Evolutionary conservation across 2,329 filamentous ascomycete species (phyloP), one percentile per base, ranked within the genome.

Genomic region (Colletotrichum magnum): DNA sequence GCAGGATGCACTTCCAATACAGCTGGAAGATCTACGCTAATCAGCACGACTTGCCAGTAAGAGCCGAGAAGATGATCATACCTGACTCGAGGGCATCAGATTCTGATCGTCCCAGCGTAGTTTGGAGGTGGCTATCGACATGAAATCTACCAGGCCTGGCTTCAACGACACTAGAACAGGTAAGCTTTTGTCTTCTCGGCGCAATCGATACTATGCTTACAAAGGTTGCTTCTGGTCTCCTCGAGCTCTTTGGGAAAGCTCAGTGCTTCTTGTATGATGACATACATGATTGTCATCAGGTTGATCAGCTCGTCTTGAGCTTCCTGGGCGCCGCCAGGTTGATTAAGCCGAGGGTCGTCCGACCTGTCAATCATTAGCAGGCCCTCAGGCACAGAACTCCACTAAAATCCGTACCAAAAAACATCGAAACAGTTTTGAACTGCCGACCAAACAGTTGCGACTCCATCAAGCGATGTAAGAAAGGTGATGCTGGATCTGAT

Each of bases 1-100:
- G 87, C 16, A 98, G 84, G 9, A 97, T 89, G 0, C 93, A 91
- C 82, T 99, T 99, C 95, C 96, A 98, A 57, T 97, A 89, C 2
- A 98, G 84, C 7, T 98, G 84, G 62, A 97, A 90, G 48, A 96
- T 88, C 87, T 92, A 74, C 10, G 6, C 13, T 2, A 39, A 66
- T 82, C 52, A 80, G 74, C 61, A 50, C 26, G 36, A n/a, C 28
- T 12, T 26, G 28, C 32, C 32, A 36, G 32, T 36, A 36, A 36
- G 32, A 7, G 32, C 32, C 32, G 32, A 36, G 60, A 32, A 59
- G 67, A 66, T 81, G 82, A 18, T 77, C 72, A 80, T 85, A 92
- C 83, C 85, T 92, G 86, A 73, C 89, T 89, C 68, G 93, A 88
- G 64, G 85, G 92, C 77, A 86, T 85, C 71, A 81, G 75, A 16